Evolutionary conservation across 768 basidiomycete species (phyloP).

Genomic region (Collybia mongolica): DNA sequence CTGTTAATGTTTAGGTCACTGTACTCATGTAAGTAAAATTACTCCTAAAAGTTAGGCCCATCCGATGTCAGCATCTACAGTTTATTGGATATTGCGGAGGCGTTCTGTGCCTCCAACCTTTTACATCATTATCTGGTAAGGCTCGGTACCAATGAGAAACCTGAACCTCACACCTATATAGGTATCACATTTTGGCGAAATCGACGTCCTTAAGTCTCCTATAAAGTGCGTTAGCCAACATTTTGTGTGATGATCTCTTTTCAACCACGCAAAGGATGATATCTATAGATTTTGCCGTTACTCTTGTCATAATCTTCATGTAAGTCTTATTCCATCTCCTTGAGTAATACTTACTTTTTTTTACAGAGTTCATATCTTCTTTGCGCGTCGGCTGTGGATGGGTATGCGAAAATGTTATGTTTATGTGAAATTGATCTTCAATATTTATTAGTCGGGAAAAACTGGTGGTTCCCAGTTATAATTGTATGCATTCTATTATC

Average conservation of each 20-base stretch:
- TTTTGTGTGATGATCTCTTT: background rate
- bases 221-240: background rate
- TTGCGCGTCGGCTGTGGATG: background rate
- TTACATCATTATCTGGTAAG: conserved; percentile 4
- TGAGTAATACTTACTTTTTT: background rate
- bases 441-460: background rate
- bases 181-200: background rate
- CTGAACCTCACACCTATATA: background rate
- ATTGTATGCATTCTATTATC: background rate
- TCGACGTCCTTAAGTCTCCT: background rate
- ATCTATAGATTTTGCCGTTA: background rate
- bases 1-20: background rate
- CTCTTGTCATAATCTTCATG: conserved; percentile 1
- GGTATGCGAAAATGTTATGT: background rate
- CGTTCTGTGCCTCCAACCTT: background rate
- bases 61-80: background rate
- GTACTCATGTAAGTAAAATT: background rate
- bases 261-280: background rate
- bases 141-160: background rate
- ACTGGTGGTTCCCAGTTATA: background rate
- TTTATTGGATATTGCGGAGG: conserved; percentile 4
- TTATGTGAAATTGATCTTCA: background rate
- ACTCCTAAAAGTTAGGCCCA: background rate
- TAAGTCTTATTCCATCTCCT: background rate
- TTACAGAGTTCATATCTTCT: background rate